phyloP scores from a whole-genome alignment of 257 asterid species.

The Striga asiatica region DNA sequence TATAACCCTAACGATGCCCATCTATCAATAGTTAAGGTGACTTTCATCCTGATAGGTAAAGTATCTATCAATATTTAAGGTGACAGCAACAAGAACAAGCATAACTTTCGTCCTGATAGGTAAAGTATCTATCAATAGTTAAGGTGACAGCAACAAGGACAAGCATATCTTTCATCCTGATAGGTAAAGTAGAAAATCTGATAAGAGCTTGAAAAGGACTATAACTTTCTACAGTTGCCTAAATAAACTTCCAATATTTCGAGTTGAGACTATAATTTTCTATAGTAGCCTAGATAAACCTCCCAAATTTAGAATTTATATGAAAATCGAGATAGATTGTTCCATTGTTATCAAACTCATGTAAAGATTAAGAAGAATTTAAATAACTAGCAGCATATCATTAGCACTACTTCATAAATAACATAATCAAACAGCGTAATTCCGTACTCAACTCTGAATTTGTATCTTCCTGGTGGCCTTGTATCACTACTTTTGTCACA shows the following conservation, averaged over 20 bases:
- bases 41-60: too few relatives aligned
- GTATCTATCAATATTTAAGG: too few relatives aligned
- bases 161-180: too few relatives aligned
- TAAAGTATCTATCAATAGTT: too few relatives aligned
- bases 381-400: slow-evolving; percentile 6
- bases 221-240: too few relatives aligned
- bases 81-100: too few relatives aligned
- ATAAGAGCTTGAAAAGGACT: slow-evolving; percentile 7
- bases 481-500: slow-evolving; percentile 65
- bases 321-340: neutral
- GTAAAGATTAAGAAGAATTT: slow-evolving; percentile 1
- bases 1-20: too few relatives aligned
- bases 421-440: slow-evolving; percentile 8
- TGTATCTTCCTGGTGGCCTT: slow-evolving; percentile 25
- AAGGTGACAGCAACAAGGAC: too few relatives aligned
- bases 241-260: too few relatives aligned
- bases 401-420: slow-evolving; percentile 9
- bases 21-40: too few relatives aligned
- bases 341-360: slow-evolving; percentile 2
- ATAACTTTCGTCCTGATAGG: too few relatives aligned
- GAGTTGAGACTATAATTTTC: neutral
- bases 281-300: neutral
- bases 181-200: too few relatives aligned
- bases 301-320: neutral
- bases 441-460: slow-evolving; percentile 46